Evolutionary conservation across 257 asterid genomes (phyloP).

Genomic region (Dorcoceras hygrometricum): DNA sequence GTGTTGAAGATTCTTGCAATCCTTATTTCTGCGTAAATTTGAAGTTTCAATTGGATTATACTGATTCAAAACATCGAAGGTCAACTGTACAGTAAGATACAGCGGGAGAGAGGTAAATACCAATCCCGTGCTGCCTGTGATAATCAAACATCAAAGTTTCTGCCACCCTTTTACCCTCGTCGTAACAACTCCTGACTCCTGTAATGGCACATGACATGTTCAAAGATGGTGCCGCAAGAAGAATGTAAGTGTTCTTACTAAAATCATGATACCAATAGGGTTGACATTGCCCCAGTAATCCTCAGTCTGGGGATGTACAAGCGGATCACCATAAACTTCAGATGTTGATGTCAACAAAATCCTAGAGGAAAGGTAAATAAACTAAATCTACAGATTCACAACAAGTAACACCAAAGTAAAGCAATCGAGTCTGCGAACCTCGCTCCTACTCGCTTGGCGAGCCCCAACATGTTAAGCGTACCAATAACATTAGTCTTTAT

Average conservation of each 20-base stretch:
- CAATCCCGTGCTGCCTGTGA: conserved; percentile 94
- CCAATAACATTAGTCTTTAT: conserved; percentile 95
- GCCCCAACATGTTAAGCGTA: conserved; percentile 95
- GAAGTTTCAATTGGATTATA: not conserved
- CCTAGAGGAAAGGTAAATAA: conserved; percentile 35
- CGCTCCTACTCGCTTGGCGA: conserved; percentile 94
- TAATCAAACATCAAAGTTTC: conserved; percentile 96
- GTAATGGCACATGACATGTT: conserved; percentile 4
- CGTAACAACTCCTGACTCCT: conserved; percentile 96
- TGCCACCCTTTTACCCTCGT: conserved; percentile 95
- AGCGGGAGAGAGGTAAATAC: conserved; percentile 30
- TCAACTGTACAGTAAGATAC: not conserved
- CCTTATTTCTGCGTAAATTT: conserved; percentile 56
- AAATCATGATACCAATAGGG: conserved; percentile 69
- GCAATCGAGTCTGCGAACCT: conserved; percentile 42
- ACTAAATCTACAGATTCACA: conserved; percentile 13
- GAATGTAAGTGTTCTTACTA: not conserved
- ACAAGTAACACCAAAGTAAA: not conserved
- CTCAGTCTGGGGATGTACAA: conserved; percentile 89
- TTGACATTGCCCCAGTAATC: conserved; percentile 96
- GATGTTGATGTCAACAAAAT: conserved; percentile 90
- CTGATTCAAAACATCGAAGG: not conserved
- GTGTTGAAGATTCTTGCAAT: conserved; percentile 97
- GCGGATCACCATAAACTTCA: conserved; percentile 97
- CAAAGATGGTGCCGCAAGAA: not conserved